These are phyloP conservation scores for Infundibulicybe gibba DNA, from an alignment of 768 basidiomycete species.

Conservation along the genomic window DNA sequence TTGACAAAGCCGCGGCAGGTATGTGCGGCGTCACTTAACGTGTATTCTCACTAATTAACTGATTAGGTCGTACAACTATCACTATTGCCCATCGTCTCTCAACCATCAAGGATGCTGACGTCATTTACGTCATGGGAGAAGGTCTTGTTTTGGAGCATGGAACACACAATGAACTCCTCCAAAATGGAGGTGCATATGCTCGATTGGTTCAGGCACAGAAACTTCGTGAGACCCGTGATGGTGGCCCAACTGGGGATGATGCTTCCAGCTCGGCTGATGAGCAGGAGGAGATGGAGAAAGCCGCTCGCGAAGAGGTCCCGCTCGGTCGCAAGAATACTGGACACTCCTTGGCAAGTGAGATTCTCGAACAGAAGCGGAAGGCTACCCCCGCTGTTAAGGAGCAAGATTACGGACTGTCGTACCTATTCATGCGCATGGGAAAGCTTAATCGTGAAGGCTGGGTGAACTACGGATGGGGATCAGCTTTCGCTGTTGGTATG, in stretches of 20 bases:
- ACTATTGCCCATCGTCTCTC: slow-evolving; percentile 79
- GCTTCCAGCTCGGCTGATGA: slow-evolving; percentile 25
- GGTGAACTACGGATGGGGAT: slow-evolving; percentile 55
- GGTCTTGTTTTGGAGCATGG: slow-evolving; percentile 80
- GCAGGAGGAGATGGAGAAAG: slow-evolving; percentile 52
- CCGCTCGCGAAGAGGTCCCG: slow-evolving; percentile 54
- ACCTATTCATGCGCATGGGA: slow-evolving; percentile 72
- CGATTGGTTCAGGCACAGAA: slow-evolving; percentile 77
- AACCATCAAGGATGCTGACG: slow-evolving; percentile 82
- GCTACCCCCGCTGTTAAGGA: slow-evolving; percentile 23
- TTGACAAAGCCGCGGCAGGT: slow-evolving; percentile 81
- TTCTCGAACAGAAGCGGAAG: slow-evolving; percentile 49
- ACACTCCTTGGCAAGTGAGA: slow-evolving; percentile 67
- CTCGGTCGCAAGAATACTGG: slow-evolving; percentile 57
- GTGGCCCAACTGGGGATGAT: slow-evolving; percentile 18
- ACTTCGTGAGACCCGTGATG: slow-evolving; percentile 54
- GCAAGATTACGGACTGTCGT: slow-evolving; percentile 40
- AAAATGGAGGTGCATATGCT: slow-evolving; percentile 62
- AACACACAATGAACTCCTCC: slow-evolving; percentile 68
- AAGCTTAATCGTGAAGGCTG: slow-evolving; percentile 57
- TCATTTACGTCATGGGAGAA: slow-evolving; percentile 88
- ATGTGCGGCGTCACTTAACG: slow-evolving; percentile 37
- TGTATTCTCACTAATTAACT: slow-evolving; percentile 14
- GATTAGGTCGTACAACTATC: slow-evolving; percentile 69
- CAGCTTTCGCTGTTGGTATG: slow-evolving; percentile 48